Evolutionary conservation across 106 monocot species (phyloP), one percentile per base, ranked within the genome.

Genomic region (Posidonia australis): DNA sequence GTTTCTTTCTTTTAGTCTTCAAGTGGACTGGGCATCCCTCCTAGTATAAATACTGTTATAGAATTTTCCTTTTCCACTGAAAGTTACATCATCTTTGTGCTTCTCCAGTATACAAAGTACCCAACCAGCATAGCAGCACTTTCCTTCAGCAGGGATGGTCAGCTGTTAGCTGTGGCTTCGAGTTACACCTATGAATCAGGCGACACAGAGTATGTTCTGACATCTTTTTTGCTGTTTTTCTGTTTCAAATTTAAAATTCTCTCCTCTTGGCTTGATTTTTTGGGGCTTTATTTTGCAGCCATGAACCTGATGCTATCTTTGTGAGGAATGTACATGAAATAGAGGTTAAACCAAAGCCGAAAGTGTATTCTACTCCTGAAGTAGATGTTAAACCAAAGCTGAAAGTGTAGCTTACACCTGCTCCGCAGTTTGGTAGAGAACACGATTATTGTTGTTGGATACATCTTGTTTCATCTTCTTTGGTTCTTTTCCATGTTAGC

Each of bases 131-230:
- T 96, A 13, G 74, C 94, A 52, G 94, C 94, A 46, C 74, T 96
- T 58, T 96, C 94, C 44, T 96, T 96, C 74, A 96, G 82, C 77
- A 84, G 82, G 61, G 94, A 96, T 65, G 94, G 94, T 5, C 79
- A 72, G 23, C 67, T 87, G 24, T 64, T 96, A 45, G 94, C 94
- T 16, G 84, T 90, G 55, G 94, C 94, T 5, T 96, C 94, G 10
- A 96, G 94, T 66, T 96, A 96, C 74, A 96, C 94, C 49, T 96
- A 71, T 46, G 94, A 96, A 78, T 86, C 86, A 72, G 94, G 94
- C 59, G 87, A 96, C 51, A 86, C 77, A 56, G 67, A 82, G 93
- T 93, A 49, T 75, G 74, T 47, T n/a, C 13, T 28, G 9, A 13
- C 14, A 10, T 5, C 5, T 43, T 43, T 14, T 44, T 4, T 72